Conservation (phyloP, 192 early-diverging fungal species). For the Dispira parvispora region DNA sequence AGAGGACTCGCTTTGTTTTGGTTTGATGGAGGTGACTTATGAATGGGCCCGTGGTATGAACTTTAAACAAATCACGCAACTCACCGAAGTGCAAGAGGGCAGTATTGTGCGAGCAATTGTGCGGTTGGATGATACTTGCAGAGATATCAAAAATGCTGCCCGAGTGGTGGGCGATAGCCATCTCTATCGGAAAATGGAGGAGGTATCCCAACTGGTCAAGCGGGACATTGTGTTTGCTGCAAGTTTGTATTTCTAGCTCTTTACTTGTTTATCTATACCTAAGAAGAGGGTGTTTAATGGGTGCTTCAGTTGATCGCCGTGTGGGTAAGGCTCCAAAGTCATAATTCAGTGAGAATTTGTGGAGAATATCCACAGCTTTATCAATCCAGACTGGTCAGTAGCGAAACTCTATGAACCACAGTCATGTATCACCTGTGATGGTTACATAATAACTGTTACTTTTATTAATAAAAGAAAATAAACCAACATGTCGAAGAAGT, state of each 20-base stretch:
- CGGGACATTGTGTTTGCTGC: conserved; percentile 96
- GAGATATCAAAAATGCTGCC: conserved; percentile 71
- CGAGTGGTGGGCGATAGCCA: conserved; percentile 76
- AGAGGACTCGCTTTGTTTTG: conserved; percentile 42
- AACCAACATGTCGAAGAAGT: too few species aligned
- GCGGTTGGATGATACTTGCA: conserved; percentile 81
- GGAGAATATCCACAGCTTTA: too few species aligned
- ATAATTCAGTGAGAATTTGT: too few species aligned
- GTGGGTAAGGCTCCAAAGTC: too few species aligned
- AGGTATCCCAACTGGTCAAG: conserved; percentile 67
- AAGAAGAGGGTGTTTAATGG: too few species aligned
- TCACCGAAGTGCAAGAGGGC: conserved; percentile 91
- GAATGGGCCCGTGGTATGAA: conserved; percentile 91
- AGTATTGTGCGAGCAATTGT: conserved; percentile 89
- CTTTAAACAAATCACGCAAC: conserved; percentile 79
- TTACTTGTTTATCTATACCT: too few species aligned
- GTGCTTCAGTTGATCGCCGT: too few species aligned
- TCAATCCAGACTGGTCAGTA: too few species aligned
- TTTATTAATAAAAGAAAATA: too few species aligned
- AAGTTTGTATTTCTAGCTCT: conserved; percentile 45
- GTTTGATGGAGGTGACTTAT: conserved; percentile 90
- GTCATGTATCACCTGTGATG: too few species aligned
- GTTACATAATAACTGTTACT: too few species aligned
- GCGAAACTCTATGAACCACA: too few species aligned
- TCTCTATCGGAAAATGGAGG: conserved; percentile 84